phyloP scores from a whole-genome alignment of 2,329 filamentous ascomycete genomes.

The Epichloe festucae region DNA sequence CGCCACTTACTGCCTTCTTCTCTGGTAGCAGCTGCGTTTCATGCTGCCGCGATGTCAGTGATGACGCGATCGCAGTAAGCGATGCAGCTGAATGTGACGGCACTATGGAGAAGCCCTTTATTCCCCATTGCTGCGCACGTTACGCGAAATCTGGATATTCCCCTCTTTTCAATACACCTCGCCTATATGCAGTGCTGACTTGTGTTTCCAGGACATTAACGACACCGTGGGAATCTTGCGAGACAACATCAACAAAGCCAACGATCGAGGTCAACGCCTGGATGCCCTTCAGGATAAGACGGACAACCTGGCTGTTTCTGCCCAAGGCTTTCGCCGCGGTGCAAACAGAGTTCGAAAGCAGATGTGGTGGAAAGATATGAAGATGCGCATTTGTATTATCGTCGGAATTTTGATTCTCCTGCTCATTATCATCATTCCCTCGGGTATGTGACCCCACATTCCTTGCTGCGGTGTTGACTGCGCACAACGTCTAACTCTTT shows the following conservation, averaged over 20 bases:
- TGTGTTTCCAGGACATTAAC: constrained; percentile 70
- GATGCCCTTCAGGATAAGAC: constrained; percentile 89
- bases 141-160: too few species aligned
- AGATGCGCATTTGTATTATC: constrained; percentile 97
- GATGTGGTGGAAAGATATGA: constrained; percentile 99
- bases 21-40: too few species aligned
- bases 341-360: constrained; percentile 93
- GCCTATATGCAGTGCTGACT: constrained; percentile 4
- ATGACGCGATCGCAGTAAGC: too few species aligned
- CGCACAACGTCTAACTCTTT: background rate
- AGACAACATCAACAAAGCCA: constrained; percentile 95
- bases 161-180: too few species aligned
- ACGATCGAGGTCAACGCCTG: constrained; percentile 79
- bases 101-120: background rate
- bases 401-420: constrained; percentile 83
- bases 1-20: too few species aligned
- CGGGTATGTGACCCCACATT: constrained; percentile 43
- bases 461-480: background rate
- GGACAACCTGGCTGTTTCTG: constrained; percentile 82
- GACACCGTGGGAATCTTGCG: constrained; percentile 91
- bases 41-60: too few species aligned
- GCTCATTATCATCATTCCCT: constrained; percentile 85
- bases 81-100: background rate
- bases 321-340: constrained; percentile 88
- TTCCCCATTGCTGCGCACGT: too few species aligned